A percentile compares a stretch with the other conserved stretches of the same genome.
Conservation (phyloP, 2,329 filamentous ascomycete genomes). For the Herpotrichia juniperi region DNA sequence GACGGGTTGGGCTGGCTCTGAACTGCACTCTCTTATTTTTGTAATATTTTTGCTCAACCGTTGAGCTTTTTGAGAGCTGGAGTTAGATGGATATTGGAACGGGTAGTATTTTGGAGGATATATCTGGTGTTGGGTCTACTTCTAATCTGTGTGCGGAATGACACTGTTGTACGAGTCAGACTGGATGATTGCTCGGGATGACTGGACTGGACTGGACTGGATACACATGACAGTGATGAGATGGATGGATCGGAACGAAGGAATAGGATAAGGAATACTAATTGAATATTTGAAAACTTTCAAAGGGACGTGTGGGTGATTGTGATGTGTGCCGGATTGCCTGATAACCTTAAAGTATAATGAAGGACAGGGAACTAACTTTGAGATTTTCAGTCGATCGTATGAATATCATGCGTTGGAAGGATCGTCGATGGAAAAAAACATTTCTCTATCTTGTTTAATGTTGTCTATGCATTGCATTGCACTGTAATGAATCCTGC, state of each 20-base stretch:
- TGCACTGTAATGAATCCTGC: no score
- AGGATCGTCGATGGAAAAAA: no score
- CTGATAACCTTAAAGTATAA: no score
- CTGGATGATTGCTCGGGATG: not conserved
- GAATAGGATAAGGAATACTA: constrained; percentile 6
- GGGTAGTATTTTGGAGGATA: not conserved
- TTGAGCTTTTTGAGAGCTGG: not conserved
- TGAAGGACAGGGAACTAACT: no score
- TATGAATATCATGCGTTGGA: no score
- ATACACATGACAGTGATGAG: not conserved
- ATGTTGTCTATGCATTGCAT: no score
- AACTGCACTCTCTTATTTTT: constrained; percentile 3
- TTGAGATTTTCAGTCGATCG: no score
- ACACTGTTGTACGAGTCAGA: not conserved
- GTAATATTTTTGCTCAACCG: not conserved
- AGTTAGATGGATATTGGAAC: not conserved
- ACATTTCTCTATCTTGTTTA: no score
- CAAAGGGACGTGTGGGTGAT: no score
- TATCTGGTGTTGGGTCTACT: not conserved
- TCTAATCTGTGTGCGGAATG: not conserved
- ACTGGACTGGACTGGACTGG: not conserved
- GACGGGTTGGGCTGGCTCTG: constrained; percentile 16
- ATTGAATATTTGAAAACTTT: constrained; percentile 14
- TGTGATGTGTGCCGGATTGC: no score
- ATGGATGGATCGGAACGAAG: not conserved